Evolutionary conservation across 2,329 filamentous ascomycete species (phyloP).

Genomic region (Colletotrichum cuscutae): DNA sequence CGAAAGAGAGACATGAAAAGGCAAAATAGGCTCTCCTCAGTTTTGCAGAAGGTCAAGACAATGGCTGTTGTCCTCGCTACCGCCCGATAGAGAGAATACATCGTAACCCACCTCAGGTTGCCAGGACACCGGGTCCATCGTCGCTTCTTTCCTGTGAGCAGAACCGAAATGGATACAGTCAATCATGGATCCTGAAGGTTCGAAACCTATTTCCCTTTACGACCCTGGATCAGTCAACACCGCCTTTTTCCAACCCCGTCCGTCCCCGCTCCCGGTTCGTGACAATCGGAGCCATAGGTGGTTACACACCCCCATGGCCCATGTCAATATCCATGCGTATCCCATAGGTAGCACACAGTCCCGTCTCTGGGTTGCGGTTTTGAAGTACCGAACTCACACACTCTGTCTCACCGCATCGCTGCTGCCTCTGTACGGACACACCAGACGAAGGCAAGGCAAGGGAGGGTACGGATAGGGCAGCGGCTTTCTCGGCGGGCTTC

Average conservation of each 20-base stretch:
- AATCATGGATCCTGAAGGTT: neutral
- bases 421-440: neutral
- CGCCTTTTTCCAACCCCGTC: constrained; percentile 8
- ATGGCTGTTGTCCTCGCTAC: neutral
- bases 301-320: neutral
- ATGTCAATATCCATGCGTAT: neutral
- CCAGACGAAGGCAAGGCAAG: neutral
- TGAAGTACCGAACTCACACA: neutral
- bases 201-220: constrained; percentile 11
- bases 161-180: too few species aligned
- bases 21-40: neutral
- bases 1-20: neutral
- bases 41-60: neutral
- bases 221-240: constrained; percentile 13
- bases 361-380: neutral
- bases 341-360: neutral
- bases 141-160: neutral
- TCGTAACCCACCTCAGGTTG: neutral
- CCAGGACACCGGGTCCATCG: neutral
- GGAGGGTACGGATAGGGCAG: neutral
- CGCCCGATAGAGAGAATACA: neutral
- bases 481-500: constrained; percentile 14
- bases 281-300: constrained; percentile 4
- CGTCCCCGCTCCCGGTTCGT: neutral
- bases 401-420: constrained; percentile 4